Evolutionary conservation across 306 rosid species (phyloP).

Genomic region (Rosa lucieae): DNA sequence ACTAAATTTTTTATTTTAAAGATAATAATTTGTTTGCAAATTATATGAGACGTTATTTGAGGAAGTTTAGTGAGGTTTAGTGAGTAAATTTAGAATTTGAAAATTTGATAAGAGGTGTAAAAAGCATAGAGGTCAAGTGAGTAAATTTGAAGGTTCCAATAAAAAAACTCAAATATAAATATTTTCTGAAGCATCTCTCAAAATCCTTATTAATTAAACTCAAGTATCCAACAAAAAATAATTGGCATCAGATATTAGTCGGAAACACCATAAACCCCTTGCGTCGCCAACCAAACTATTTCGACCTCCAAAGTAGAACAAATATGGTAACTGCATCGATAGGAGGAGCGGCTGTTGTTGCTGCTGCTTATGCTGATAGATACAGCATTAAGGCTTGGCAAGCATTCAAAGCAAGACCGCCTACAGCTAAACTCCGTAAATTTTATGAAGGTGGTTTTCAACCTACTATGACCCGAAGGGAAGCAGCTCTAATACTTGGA

Average conservation of each 20-base stretch:
- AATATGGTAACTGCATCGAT: conserved; percentile 53
- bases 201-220: neutral
- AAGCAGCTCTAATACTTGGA: conserved; percentile 79
- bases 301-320: conserved; percentile 8
- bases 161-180: no score
- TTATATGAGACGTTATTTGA: no score
- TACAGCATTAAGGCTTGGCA: conserved; percentile 77
- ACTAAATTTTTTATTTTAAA: no score
- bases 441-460: conserved; percentile 87
- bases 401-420: conserved; percentile 66
- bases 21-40: no score
- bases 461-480: conserved; percentile 72
- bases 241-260: neutral
- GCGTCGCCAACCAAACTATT: neutral
- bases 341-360: conserved; percentile 72
- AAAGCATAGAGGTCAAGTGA: no score
- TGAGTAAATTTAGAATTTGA: no score
- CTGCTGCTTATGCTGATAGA: conserved; percentile 77
- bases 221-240: neutral
- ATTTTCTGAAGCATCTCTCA: neutral
- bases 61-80: no score
- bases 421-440: conserved; percentile 47
- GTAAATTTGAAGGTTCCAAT: no score
- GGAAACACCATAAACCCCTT: conserved; percentile 7
- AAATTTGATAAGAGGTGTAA: no score